Base-by-base conservation (phyloP, 495 filamentous ascomycete genomes). In the Podospora australis region DNA sequence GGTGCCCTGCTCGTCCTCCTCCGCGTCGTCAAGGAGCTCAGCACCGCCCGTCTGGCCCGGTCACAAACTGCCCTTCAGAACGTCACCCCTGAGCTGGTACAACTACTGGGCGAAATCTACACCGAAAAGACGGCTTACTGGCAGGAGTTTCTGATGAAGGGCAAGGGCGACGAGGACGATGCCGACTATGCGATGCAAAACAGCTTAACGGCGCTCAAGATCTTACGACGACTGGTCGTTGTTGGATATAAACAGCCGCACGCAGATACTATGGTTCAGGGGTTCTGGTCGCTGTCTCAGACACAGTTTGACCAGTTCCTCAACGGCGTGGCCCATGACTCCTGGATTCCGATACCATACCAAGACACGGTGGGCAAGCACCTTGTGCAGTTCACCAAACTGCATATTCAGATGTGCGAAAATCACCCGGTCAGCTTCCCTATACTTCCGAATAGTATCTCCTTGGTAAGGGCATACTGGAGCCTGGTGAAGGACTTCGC, bases 1-100 rank as follows among this genome's bases (percentile, higher is more conserved):
- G 79, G 91, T 49, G 75, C 81, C 16, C 76, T 96, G 39, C 72
- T 86, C 32, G 82, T 95, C 6, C 66, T 96, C 36, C 70, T 96
- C 1, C 83, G 89, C 34, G 81, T 94, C 38, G 79, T 95, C 53
- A 97, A 96, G 68, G 92, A 96, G 63, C 70, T 96, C 6, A 78
- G 86, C 0, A 90, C 86, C 3, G 89, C 83, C 2, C 78, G 88
- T 19, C 60, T 96, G 36, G 77, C 76, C 44, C 75, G 75, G 46
- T 86, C 83, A 1, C 79, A 87, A 53, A 72, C 79, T 1, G 82
- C 77, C 21, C 72, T 98, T 9, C 84, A 91, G 54, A 77, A 78
- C 5, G 75, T 85, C 14, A 78, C 89, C 7, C 88, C 90, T 0
- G 86, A 92, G 60, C 76, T 95, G 7, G 78, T 96, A 23, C 78